A percentile compares a stretch with the other conserved stretches of the same genome.
These are phyloP conservation scores for Chlamydomonas reinhardtii DNA, from an alignment of 163 green algal species.

Conservation along the genomic window DNA sequence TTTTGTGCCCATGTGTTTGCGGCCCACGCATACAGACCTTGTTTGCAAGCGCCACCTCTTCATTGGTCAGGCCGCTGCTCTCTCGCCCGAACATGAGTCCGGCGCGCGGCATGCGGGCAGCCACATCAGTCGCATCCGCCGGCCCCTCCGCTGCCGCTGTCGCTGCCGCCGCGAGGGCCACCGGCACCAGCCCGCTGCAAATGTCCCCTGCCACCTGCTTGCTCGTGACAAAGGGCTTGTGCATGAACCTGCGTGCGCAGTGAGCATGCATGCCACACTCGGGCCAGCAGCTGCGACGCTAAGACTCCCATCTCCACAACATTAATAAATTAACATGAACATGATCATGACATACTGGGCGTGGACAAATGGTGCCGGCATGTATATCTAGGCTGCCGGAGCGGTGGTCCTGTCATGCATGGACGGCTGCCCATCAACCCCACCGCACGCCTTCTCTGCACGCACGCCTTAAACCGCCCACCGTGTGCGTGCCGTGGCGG, in stretches of 20 bases:
- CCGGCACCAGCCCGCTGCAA: not conserved
- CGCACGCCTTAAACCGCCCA: too few species aligned
- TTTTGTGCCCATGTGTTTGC: too few species aligned
- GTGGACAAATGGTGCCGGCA: too few species aligned
- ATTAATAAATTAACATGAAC: too few species aligned
- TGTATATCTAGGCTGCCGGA: too few species aligned
- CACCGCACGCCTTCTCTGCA: too few species aligned
- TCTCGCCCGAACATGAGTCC: slow-evolving; percentile 46
- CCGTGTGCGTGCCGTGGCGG: slow-evolving; percentile 42
- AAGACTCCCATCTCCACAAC: too few species aligned
- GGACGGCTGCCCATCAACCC: too few species aligned
- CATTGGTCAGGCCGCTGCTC: slow-evolving; percentile 51
- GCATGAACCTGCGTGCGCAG: slow-evolving; percentile 43
- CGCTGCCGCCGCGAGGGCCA: not conserved
- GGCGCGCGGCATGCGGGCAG: not conserved
- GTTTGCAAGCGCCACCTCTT: slow-evolving; percentile 45
- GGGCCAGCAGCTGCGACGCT: too few species aligned
- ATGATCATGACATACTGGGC: too few species aligned
- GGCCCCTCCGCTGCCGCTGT: not conserved
- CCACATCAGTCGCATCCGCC: not conserved
- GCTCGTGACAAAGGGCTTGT: slow-evolving; percentile 44
- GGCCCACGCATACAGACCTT: not conserved
- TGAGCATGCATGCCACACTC: too few species aligned
- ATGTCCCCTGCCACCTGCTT: slow-evolving; percentile 16
- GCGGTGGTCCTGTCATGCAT: too few species aligned